Conservation (phyloP, 2,329 filamentous ascomycete species). For the Dactylellina drechsleri region DNA sequence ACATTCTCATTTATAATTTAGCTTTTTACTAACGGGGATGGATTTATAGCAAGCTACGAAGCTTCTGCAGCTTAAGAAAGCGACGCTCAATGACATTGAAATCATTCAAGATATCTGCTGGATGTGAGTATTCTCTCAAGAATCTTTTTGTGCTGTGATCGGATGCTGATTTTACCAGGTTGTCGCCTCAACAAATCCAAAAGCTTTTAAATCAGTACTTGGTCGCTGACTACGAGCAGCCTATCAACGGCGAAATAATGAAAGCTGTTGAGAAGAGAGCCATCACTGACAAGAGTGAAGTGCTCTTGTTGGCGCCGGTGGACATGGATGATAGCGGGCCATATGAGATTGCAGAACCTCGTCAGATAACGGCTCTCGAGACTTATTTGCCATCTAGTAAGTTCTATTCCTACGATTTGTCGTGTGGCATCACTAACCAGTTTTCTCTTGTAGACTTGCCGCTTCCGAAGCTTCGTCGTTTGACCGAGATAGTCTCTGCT, state of each 20-base stretch:
- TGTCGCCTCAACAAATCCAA: slow-evolving; percentile 98
- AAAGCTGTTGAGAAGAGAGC: slow-evolving; percentile 90
- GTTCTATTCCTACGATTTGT: slow-evolving; percentile 77
- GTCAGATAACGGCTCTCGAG: slow-evolving; percentile 93
- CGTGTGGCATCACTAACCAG: background rate
- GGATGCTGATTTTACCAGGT: slow-evolving; percentile 67
- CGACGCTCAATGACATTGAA: slow-evolving; percentile 97
- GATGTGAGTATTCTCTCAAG: slow-evolving; percentile 75
- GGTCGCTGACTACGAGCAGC: slow-evolving; percentile 98
- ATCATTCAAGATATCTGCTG: slow-evolving; percentile 99
- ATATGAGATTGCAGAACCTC: slow-evolving; percentile 96
- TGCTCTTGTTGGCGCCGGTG: slow-evolving; percentile 85
- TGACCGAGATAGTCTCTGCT: slow-evolving; percentile 97
- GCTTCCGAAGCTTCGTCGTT: slow-evolving; percentile 76
- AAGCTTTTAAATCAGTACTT: slow-evolving; percentile 98
- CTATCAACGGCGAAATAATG: slow-evolving; percentile 99
- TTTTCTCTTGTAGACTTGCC: slow-evolving; percentile 52
- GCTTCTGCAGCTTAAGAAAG: slow-evolving; percentile 97
- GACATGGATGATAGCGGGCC: slow-evolving; percentile 99
- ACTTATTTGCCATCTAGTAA: slow-evolving; percentile 98
- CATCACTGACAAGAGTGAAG: slow-evolving; percentile 96
- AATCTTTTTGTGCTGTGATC: background rate
- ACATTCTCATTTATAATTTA: slow-evolving; percentile 47
- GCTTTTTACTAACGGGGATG: slow-evolving; percentile 30
- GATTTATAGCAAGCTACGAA: slow-evolving; percentile 86